Conservation (phyloP, 2,329 filamentous ascomycete species). For the Talaromyces atroroseus region DNA sequence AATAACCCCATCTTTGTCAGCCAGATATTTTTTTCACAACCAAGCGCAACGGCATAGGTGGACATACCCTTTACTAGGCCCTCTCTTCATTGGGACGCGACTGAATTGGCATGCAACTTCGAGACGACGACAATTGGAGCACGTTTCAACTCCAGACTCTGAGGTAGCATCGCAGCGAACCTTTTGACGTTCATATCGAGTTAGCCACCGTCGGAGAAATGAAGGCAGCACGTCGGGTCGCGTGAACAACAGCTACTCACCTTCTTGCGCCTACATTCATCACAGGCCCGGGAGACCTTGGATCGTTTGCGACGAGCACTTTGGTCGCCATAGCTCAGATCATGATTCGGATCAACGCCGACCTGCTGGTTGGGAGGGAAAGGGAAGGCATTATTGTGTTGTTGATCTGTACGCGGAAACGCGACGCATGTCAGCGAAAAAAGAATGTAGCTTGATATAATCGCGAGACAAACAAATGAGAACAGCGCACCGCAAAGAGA, state of each 20-base stretch:
- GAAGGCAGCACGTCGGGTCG: conserved; percentile 12
- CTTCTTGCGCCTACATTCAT: conserved; percentile 84
- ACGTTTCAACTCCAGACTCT: conserved; percentile 67
- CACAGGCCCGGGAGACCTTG: conserved; percentile 83
- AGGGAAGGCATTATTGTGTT: conserved; percentile 37
- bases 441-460: not conserved
- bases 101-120: conserved; percentile 78
- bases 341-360: conserved; percentile 41
- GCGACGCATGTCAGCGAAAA: conserved; percentile 33
- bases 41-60: not conserved
- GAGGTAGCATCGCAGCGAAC: conserved; percentile 80
- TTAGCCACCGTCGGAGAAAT: not conserved
- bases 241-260: conserved; percentile 27
- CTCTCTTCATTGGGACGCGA: conserved; percentile 79
- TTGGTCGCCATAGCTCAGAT: conserved; percentile 52
- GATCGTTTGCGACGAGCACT: conserved; percentile 69
- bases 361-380: conserved; percentile 41
- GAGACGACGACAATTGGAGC: conserved; percentile 74
- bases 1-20: conserved; percentile 14
- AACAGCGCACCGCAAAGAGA: conserved; percentile 28
- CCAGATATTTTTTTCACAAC: not conserved
- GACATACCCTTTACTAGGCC: conserved; percentile 75
- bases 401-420: conserved; percentile 33
- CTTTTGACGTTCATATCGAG: conserved; percentile 20
- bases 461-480: not conserved